phyloP scores from a whole-genome alignment of 1,139 yeast genomes.

The Williopsis jadinii region DNA sequence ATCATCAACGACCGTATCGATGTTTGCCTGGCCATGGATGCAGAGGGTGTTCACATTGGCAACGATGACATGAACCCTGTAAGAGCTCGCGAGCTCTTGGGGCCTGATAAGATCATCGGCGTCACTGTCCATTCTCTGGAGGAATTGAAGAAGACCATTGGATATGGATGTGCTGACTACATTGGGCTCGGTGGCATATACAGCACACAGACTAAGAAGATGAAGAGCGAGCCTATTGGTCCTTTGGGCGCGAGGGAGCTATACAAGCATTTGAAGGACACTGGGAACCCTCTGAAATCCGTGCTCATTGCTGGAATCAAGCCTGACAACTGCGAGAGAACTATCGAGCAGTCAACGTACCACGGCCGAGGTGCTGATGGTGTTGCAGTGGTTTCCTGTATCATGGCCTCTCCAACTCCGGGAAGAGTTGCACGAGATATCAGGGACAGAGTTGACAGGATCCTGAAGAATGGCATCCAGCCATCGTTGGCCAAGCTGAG shows the following conservation, averaged over 20 bases:
- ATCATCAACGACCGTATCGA: conserved; percentile 86
- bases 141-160: conserved; percentile 53
- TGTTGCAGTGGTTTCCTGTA: conserved; percentile 82
- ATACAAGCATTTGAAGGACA: conserved; percentile 36
- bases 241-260: conserved; percentile 57
- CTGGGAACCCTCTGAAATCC: conserved; percentile 38
- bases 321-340: conserved; percentile 51
- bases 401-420: conserved; percentile 65
- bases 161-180: conserved; percentile 33
- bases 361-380: conserved; percentile 58
- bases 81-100: conserved; percentile 55
- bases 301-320: conserved; percentile 87
- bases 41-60: conserved; percentile 93
- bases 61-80: conserved; percentile 82
- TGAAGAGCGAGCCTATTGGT: conserved; percentile 48
- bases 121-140: conserved; percentile 58
- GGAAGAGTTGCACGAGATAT: conserved; percentile 40
- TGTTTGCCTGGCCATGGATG: conserved; percentile 83
- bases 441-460: conserved; percentile 4
- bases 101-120: conserved; percentile 72
- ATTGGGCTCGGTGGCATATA: conserved; percentile 84
- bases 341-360: conserved; percentile 35
- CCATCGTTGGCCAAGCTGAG: no score
- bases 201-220: conserved; percentile 68
- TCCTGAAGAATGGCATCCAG: no score